Evolutionary conservation across 2,329 filamentous ascomycete genomes (phyloP), one percentile per base, ranked within the genome.

Genomic region (Zasmidium cellare): DNA sequence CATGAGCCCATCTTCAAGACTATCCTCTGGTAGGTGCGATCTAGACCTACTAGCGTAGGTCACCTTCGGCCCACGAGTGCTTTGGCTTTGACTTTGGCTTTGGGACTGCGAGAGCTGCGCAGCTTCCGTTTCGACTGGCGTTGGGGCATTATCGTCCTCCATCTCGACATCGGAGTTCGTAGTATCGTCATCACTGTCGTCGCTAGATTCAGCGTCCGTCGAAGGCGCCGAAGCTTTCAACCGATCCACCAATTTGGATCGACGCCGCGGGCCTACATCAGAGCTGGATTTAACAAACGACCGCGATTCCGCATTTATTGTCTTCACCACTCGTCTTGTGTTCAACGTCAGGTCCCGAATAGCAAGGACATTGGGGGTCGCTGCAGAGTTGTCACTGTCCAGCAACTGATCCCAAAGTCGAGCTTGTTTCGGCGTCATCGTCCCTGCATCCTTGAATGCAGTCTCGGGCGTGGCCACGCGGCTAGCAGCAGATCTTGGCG

Each of bases 41-140:
- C 85, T 78, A 62, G 82, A 77, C 38, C 79, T 79, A 14, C 82
- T 81, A 69, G 63, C 62, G 18, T 88, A 88, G 2, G 85, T 88
- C 46, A 84, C 73, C 63, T 75, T 82, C 3, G 78, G 73, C 2
- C 75, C 76, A 14, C 54, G 41, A 38, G 52, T 31, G 23, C 53
- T 60, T 20, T 63, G 60, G 52, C 46, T 22, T 41, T 56, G 52
- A 35, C 55, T 63, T 51, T 64, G 62, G 28, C 48, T 57, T 22
- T 62, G 61, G 23, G 48, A 44, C 23, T 45, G 44, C 9, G 25
- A 12, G 11, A 6, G 12, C 25, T 28, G 25, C 11, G 16, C 11
- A 9, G 35, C 16, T 3, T 16, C 35, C 6, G 59, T 46, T 12
- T 46, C 18, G 18, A 48, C 47, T 16, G 22, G 14, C 16, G 60